phyloP scores from a whole-genome alignment of 768 basidiomycete genomes.

The Tricholoma flavovirens region DNA sequence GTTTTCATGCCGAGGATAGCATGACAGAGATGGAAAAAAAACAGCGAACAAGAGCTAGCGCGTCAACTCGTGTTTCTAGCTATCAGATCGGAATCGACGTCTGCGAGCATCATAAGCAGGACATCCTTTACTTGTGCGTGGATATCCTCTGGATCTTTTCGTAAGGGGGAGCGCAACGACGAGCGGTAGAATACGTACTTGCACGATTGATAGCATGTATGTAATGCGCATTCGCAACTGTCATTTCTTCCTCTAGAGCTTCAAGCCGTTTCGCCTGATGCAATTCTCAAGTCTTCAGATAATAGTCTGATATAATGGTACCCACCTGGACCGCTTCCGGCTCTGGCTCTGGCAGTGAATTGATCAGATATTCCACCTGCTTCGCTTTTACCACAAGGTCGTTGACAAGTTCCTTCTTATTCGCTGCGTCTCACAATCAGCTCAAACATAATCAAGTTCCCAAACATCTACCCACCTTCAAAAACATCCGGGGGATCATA shows the following conservation, averaged over 20 bases:
- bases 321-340: conserved; percentile 70
- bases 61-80: conserved; percentile 5
- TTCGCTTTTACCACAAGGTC: conserved; percentile 86
- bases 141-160: conserved; percentile 44
- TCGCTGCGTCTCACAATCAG: conserved; percentile 41
- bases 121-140: conserved; percentile 57
- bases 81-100: conserved; percentile 34
- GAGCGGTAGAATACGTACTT: conserved; percentile 43
- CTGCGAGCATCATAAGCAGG: conserved; percentile 49
- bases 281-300: background rate
- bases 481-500: conserved; percentile 69
- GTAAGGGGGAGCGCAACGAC: background rate
- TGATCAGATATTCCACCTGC: conserved; percentile 81
- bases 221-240: conserved; percentile 71
- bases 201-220: conserved; percentile 64
- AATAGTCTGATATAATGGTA: background rate
- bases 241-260: conserved; percentile 65
- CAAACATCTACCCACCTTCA: conserved; percentile 44
- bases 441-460: background rate
- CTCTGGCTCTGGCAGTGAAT: conserved; percentile 73
- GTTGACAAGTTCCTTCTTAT: conserved; percentile 76
- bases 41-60: background rate
- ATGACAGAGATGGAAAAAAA: no score
- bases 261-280: conserved; percentile 60
- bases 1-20: background rate